These are phyloP conservation scores for Trametes cubensis DNA, from an alignment of 768 basidiomycete species.

Conservation along the genomic window DNA sequence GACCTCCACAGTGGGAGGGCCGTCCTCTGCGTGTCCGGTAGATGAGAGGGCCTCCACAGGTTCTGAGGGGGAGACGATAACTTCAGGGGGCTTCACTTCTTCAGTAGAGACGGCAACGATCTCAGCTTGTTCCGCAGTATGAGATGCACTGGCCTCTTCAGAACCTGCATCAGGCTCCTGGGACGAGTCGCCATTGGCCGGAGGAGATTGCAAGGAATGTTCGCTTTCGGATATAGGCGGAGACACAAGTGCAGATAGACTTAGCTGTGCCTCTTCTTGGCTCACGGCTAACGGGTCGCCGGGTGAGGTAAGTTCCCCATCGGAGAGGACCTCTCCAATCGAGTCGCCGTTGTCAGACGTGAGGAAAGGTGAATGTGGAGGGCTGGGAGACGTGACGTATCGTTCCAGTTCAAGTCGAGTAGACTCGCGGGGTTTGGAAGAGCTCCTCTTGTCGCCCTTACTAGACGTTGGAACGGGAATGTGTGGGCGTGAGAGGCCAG, in stretches of 20 bases:
- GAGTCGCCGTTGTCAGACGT: conserved; percentile 14
- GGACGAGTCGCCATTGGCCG: background rate
- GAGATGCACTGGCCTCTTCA: conserved; percentile 2
- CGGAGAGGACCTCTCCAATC: conserved; percentile 14
- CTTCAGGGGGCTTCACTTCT: background rate
- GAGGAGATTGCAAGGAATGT: background rate
- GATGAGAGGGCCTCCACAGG: background rate
- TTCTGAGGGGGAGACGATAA: conserved; percentile 6
- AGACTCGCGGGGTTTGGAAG: conserved; percentile 16
- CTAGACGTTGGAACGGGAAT: conserved; percentile 20
- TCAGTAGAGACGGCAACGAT: background rate
- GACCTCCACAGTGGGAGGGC: background rate
- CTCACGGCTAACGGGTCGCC: background rate
- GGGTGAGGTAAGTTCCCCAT: conserved; percentile 8
- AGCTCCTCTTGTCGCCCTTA: conserved; percentile 12
- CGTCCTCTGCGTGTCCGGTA: background rate
- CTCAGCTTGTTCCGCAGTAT: background rate
- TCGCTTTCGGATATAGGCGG: background rate
- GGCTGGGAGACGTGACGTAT: conserved; percentile 23
- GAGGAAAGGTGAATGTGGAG: conserved; percentile 23
- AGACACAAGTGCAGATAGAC: conserved; percentile 1
- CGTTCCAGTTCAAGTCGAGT: conserved; percentile 26
- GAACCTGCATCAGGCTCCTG: background rate
- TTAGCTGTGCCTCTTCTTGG: conserved; percentile 12
- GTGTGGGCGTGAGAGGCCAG: conserved; percentile 34